Evolutionary conservation across 768 basidiomycete genomes (phyloP).

Genomic region (Pleurotus giganteus): DNA sequence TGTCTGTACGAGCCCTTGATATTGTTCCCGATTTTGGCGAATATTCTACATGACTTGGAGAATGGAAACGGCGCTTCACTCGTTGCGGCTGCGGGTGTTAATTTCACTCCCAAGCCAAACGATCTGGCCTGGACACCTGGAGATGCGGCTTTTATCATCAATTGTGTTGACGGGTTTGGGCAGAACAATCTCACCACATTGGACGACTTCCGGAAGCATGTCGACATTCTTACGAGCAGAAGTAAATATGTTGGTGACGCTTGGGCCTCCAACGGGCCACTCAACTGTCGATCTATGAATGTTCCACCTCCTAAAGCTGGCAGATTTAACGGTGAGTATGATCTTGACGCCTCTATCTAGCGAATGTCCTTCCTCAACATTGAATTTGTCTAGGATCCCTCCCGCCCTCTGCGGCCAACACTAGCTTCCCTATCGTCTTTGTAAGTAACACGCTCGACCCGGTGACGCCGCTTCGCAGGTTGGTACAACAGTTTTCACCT

Average conservation of each 20-base stretch:
- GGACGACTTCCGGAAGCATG: background rate
- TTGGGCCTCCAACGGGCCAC: background rate
- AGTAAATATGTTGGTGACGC: background rate
- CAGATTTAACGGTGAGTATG: background rate
- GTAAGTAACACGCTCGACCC: constrained; percentile 34
- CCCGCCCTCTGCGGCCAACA: constrained; percentile 31
- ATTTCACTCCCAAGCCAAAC: background rate
- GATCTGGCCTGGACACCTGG: background rate
- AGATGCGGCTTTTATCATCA: background rate
- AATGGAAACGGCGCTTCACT: constrained; percentile 19
- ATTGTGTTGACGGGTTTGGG: background rate
- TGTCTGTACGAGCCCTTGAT: constrained; percentile 20
- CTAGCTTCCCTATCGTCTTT: constrained; percentile 37
- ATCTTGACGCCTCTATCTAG: background rate
- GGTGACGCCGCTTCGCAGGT: constrained; percentile 15
- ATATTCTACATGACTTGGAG: constrained; percentile 20
- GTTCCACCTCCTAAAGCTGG: background rate
- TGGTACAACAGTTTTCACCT: background rate
- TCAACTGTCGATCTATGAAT: background rate
- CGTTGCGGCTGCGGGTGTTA: background rate
- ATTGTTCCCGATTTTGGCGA: constrained; percentile 15
- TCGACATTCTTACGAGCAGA: background rate
- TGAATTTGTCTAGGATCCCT: background rate
- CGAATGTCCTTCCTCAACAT: background rate
- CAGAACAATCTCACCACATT: background rate